Evolutionary conservation across 495 filamentous ascomycete species (phyloP), one percentile per base, ranked within the genome.

Genomic region (Podospora comata): DNA sequence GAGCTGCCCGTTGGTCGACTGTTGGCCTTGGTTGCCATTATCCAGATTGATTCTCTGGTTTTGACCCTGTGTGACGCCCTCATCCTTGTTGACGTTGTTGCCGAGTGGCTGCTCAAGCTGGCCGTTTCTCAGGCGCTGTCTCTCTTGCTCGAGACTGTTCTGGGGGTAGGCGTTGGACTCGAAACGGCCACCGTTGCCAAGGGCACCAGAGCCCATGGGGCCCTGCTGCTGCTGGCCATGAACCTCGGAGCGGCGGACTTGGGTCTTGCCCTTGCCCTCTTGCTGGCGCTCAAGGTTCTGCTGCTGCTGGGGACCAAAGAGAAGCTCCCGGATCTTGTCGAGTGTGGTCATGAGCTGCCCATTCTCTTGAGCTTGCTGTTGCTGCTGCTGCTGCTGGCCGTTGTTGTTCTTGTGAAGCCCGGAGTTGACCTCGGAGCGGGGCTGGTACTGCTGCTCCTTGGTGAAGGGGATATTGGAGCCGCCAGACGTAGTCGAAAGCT

Each of bases 291-390:
- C n/a, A 7, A 26, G 55, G 15, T 58, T 9, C 6, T 58, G 55
- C 6, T 26, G 55, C 55, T 19, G 55, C 23, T 20, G n/a, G 55
- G 55, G 18, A 20, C 55, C 23, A 18, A 19, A 58, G 55, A 26
- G 55, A 58, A 58, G 55, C n/a, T 58, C 23, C n/a, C 55, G n/a
- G 55, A 20, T 58, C n/a, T 58, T 58, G 55, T 19, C n/a, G n/a
- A 58, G n/a, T 1, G n/a, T 26, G 23, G n/a, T 58, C 55, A 20
- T 58, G 9, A 58, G n/a, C 55, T 58, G 55, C n/a, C n/a, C 55
- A n/a, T 4, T 11, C 55, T 20, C 23, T 13, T 19, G 55, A 4
- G 0, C 55, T 58, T 58, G n/a, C 7, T 20, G 55, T 23, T 26
- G n/a, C 55, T 58, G 55, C 54, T 56, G 54, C 54, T 56, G 54